Evolutionary conservation across 2,329 filamentous ascomycete species (phyloP), one percentile per base, ranked within the genome.

Genomic region (Fusarium sp.): DNA sequence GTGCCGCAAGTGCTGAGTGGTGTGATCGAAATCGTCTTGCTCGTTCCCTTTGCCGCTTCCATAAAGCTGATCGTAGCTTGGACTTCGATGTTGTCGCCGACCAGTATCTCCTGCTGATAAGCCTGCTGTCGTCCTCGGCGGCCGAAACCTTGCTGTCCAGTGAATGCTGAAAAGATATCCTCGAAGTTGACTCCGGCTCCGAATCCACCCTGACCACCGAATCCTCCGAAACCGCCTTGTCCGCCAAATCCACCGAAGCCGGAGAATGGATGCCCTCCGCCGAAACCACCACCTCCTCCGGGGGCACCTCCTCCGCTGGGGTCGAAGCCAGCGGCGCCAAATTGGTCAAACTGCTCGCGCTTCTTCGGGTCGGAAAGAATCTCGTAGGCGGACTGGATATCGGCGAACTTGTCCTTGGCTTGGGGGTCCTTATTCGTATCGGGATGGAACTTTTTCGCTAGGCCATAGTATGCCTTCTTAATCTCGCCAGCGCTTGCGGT

Each of bases 381-480:
- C 80, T 99, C 96, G 82, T 99, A 99, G 25, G 96, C 94, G 32
- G 92, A 89, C 80, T 99, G 96, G 58, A 97, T 93, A 74, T 98
- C 95, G 69, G 91, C 88, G 76, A 99, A 99, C 76, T 92, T 95
- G 75, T 98, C 96, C 80, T 98, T 98, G 38, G 96, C 94, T n/a
- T 85, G 87, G 5, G 93, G 81, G 74, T 98, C 96, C 80, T 98
- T 98, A 85, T 98, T 99, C 38, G 96, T 98, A 79, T 99, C 96
- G 11, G 96, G 96, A 77, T 99, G 96, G 79, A 90, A 99, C 78
- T 98, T 99, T 82, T 99, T 99, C 22, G 96, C 96, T 63, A 98
- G 85, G 53, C 94, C 93, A 79, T 99, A 99, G 84, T 99, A 99
- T 5, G 96, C 94, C 81, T 98, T 98, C 80, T 99, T 99, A 79